phyloP scores from a whole-genome alignment of 2,329 filamentous ascomycete genomes.

The Venturia pyrina region DNA sequence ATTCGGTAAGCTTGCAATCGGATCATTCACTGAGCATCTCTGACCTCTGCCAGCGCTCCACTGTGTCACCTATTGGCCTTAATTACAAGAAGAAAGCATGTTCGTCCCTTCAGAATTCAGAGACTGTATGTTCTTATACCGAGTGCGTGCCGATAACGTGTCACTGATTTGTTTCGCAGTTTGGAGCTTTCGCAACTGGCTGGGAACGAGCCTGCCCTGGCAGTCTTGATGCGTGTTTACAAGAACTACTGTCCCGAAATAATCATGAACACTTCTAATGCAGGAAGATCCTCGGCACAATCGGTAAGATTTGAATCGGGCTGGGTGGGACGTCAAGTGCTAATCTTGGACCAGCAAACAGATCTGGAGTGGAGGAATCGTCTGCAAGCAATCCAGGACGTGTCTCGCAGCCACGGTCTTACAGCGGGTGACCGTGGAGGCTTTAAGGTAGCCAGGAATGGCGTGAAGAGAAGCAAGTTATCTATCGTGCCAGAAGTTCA shows the following conservation, averaged over 20 bases:
- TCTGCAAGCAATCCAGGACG: constrained; percentile 56
- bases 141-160: not conserved
- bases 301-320: constrained; percentile 23
- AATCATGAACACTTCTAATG: constrained; percentile 59
- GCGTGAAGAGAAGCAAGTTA: constrained; percentile 39
- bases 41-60: constrained; percentile 23
- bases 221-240: constrained; percentile 69
- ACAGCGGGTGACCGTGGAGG: constrained; percentile 35
- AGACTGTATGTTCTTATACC: constrained; percentile 36
- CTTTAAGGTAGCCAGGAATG: constrained; percentile 53
- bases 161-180: constrained; percentile 16
- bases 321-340: constrained; percentile 10
- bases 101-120: constrained; percentile 75
- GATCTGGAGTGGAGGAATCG: constrained; percentile 64
- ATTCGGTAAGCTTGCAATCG: constrained; percentile 43
- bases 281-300: constrained; percentile 27
- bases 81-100: constrained; percentile 71
- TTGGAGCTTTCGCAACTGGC: constrained; percentile 39
- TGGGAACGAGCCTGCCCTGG: constrained; percentile 60
- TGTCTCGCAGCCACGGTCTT: constrained; percentile 16
- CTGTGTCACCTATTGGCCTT: constrained; percentile 71
- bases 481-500: constrained; percentile 55
- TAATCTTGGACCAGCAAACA: constrained; percentile 44
- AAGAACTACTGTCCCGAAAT: constrained; percentile 90
- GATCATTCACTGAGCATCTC: not conserved